Base-by-base conservation (phyloP, 169 alveolate species). In the Plasmodium malariae region DNA sequence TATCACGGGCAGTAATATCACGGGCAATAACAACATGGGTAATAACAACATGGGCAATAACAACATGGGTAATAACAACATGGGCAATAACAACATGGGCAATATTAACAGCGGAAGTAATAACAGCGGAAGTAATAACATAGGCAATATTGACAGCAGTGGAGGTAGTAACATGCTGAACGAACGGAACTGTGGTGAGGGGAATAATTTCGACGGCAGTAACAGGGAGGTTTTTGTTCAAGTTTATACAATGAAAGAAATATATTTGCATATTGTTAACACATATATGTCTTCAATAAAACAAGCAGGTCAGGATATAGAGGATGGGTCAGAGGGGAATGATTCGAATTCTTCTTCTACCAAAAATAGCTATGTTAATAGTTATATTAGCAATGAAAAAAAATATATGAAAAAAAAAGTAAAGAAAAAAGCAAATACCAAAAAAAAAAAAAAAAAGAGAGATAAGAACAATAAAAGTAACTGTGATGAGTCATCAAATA, bases 231-330 rank as follows among this genome's bases (percentile, higher is more conserved):
- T 30, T 32, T 7, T 14, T n/a, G 34, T 71, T 49, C 69, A 71
- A 30, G 51, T 34, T n/a, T 48, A n/a, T 51, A 28, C 65, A 7
- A 71, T 71, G 1, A 48, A 71, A 5, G 19, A 71, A n/a, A 71
- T 71, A 2, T 71, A 71, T 6, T 51, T 55, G 14, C 32, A 71
- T 71, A 71, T 71, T 49, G 14, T 37, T 34, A 51, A 71, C 11
- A 51, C 6, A 1, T 51, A 71, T 30, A 6, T 71, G 11, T 14
- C 19, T 24, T n/a, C 59, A 3, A 49, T 49, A n/a, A 49, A 49
- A 49, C 14, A 49, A 21, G 17, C 14, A 3, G 59, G 4, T 49
- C 28, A 59, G 26, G 69, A 59, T 14, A 21, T 59, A 14, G 11
- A 14, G 12, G 26, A 24, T 7, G 28, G 17, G 12, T 19, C 69